phyloP scores from a whole-genome alignment of 129 eudicot species.

The Chrysanthemum lavandulifolium region DNA sequence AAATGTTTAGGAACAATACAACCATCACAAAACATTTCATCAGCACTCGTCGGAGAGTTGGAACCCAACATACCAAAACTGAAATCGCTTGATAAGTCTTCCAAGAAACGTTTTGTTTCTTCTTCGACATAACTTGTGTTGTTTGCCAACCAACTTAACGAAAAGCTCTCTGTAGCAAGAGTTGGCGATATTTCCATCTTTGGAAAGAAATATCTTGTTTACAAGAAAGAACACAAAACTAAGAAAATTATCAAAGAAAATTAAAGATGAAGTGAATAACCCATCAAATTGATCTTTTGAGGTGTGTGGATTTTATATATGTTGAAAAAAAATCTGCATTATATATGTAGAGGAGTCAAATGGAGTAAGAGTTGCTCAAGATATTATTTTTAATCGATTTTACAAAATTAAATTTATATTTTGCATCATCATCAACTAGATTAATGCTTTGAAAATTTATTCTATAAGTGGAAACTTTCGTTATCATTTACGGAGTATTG shows the following conservation, averaged over 20 bases:
- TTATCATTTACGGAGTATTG: not conserved
- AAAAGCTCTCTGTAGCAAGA: constrained; percentile 15
- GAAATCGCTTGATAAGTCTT: constrained; percentile 14
- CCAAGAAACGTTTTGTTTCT: constrained; percentile 16
- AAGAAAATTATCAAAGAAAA: not conserved
- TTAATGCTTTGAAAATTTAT: not conserved
- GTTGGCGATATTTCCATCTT: constrained; percentile 17
- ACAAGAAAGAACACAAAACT: not conserved
- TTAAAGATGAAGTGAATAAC: not conserved
- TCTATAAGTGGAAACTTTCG: not conserved
- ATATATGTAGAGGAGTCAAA: constrained; percentile 4
- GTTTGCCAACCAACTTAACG: constrained; percentile 21
- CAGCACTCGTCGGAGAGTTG: not conserved
- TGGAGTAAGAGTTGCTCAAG: not conserved
- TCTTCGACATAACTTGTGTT: not conserved
- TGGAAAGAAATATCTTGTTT: not conserved
- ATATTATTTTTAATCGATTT: not conserved
- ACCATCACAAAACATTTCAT: constrained; percentile 20
- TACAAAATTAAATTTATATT: not conserved
- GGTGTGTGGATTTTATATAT: not conserved
- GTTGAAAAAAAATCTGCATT: too few species aligned
- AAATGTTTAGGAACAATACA: constrained; percentile 3
- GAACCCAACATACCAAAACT: not conserved
- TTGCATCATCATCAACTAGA: not conserved
- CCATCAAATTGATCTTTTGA: not conserved